Base-by-base conservation (phyloP, 441 rosid genomes). In the Bruguiera hainesii region DNA sequence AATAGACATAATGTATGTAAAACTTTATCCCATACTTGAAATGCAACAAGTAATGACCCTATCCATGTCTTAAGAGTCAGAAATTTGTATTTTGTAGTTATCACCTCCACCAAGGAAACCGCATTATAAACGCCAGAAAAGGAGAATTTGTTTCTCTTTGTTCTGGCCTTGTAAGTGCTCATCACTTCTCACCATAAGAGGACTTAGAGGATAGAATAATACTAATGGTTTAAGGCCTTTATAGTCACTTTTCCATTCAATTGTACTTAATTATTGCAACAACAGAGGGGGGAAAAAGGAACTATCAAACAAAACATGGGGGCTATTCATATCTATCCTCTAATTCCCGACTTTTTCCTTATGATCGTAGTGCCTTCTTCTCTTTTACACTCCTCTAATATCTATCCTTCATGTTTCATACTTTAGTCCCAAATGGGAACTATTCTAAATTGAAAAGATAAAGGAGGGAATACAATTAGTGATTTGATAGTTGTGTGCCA, bases 241-340 rank as follows among this genome's bases (percentile, higher is more conserved):
- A 49, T 64, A 60, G 66, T 63, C 66, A 71, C 60, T 23, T 63
- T 67, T 63, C 60, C 60, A 64, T 67, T 53, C 1, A 60, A 42
- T 18, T 39, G 59, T 30, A 62, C 55, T 29, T 37, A 2, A 42
- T 61, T 61, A 33, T 31, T 65, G 68, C 63, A 56, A 28, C 20
- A 29, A 56, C 5, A 63, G 19, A 61, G 0, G 8, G 0, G 15
- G 0, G 10, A 2, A 42, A n/a, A 11, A 42, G 33, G 15, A 64
- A 5, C 21, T 7, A 6, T 55, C 33, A 62, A 66, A 62, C 66
- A 30, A 19, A 58, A 42, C 16, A 11, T 3, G 18, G 15, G 18
- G 18, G 16, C 37, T 33, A 7, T 33, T 33, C 37, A 31, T 7
- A 33, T 33, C 37, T 33, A 33, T 33, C 37, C 37, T 33, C 9